A percentile compares a stretch with the other conserved stretches of the same genome.
Evolutionary conservation across 768 basidiomycete species (phyloP).

Genomic region (Suillus bovinus): DNA sequence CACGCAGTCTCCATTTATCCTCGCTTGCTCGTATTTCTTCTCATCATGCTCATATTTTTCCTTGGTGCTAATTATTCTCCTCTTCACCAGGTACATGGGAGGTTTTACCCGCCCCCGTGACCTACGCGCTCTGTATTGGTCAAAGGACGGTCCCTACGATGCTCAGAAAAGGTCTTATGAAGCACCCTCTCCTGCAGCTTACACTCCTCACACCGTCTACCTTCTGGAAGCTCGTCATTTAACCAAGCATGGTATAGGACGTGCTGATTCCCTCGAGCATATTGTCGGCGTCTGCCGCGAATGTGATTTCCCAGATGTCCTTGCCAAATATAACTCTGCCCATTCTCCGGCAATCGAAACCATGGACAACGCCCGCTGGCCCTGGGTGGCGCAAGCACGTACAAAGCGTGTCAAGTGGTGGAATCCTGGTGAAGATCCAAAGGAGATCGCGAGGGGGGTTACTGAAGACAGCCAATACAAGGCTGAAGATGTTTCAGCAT

Average conservation of each 20-base stretch:
- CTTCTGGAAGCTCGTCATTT: conserved; percentile 41
- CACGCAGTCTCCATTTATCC: background rate
- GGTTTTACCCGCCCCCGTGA: conserved; percentile 41
- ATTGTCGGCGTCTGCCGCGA: conserved; percentile 38
- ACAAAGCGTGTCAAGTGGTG: conserved; percentile 29
- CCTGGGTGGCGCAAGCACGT: conserved; percentile 23
- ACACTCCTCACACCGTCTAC: conserved; percentile 43
- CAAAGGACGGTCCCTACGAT: conserved; percentile 36
- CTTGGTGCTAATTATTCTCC: conserved; percentile 15
- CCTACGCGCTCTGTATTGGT: conserved; percentile 38
- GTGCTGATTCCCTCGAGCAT: conserved; percentile 31
- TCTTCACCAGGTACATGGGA: conserved; percentile 35
- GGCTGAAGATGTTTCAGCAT: background rate
- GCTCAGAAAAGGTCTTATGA: conserved; percentile 28
- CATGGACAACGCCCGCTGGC: conserved; percentile 45
- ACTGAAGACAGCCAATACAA: background rate
- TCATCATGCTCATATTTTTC: conserved; percentile 15
- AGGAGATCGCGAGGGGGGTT: conserved; percentile 18
- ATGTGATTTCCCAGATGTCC: conserved; percentile 29
- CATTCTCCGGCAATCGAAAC: conserved; percentile 16
- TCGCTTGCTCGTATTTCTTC: background rate
- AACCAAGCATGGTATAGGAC: conserved; percentile 31
- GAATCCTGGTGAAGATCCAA: conserved; percentile 24
- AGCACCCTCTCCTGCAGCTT: conserved; percentile 36
- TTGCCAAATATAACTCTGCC: conserved; percentile 33